Conservation (phyloP, 2,329 filamentous ascomycete genomes). For the Fusarium falciforme region DNA sequence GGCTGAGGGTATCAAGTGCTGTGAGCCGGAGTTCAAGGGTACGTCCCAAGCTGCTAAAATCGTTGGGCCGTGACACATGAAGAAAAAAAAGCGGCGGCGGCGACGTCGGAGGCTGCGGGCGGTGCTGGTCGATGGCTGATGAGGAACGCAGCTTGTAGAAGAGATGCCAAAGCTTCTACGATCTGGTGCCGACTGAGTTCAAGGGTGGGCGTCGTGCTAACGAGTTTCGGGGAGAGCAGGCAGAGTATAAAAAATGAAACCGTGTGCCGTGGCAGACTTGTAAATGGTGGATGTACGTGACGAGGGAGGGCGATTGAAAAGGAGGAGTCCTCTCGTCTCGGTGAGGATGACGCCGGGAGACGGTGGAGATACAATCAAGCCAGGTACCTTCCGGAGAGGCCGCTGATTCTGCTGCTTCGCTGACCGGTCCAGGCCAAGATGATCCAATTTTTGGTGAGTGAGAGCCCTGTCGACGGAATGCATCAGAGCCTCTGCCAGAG, state of each 20-base stretch:
- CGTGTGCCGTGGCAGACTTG: constrained; percentile 10
- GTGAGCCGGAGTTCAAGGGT: constrained; percentile 24
- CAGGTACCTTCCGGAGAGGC: constrained; percentile 36
- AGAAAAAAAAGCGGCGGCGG: constrained; percentile 27
- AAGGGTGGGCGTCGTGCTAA: constrained; percentile 11
- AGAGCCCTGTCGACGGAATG: constrained; percentile 32
- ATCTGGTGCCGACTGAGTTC: constrained; percentile 23
- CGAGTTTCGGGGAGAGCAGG: constrained; percentile 4
- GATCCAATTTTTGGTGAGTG: constrained; percentile 33
- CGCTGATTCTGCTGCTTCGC: constrained; percentile 27
- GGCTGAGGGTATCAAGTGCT: constrained; percentile 35
- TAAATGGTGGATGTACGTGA: constrained; percentile 12
- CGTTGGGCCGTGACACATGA: constrained; percentile 32
- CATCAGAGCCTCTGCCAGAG: constrained; percentile 29
- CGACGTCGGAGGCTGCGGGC: constrained; percentile 25
- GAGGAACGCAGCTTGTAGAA: constrained; percentile 19
- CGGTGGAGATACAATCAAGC: constrained; percentile 23
- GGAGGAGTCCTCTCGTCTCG: constrained; percentile 20
- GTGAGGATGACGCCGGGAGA: constrained; percentile 35
- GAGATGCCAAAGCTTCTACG: constrained; percentile 14
- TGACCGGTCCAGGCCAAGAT: constrained; percentile 37
- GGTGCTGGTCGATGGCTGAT: constrained; percentile 10
- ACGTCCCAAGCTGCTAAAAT: constrained; percentile 27
- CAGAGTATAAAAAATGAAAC: constrained; percentile 8
- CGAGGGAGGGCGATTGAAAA: constrained; percentile 27